Evolutionary conservation across 352 stramenopile genomes (phyloP), one percentile per base, ranked within the genome.

Genomic region (Pythium oligandrum): DNA sequence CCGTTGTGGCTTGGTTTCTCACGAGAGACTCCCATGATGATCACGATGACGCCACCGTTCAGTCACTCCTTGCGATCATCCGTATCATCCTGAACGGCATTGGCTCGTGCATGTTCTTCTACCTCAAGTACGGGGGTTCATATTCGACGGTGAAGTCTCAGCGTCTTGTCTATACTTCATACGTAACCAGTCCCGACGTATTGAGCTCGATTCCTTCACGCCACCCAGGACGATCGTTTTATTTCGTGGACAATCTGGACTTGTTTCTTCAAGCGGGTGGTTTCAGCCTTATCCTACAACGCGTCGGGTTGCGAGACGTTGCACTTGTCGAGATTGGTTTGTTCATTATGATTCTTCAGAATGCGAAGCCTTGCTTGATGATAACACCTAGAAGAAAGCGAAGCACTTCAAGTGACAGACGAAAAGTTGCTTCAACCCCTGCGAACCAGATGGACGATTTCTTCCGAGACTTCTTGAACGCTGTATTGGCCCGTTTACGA

Each of bases 211-310:
- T 90, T 11, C 80, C 73, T 33, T 73, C 72, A 33, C 75, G 78
- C 34, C 83, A 90, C 44, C 85, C 85, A 37, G 90, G 73, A 33
- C 71, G 85, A 12, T 93, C 83, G 12, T 72, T 86, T 36, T 90
- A 90, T 44, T 95, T 76, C 58, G 78, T 93, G 50, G 83, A 92
- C 58, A 88, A 79, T n/a, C 54, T 93, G 11, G 85, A 95, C 31
- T 55, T 87, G 30, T 93, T 95, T 53, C 59, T 95, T 6, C 85
- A 95, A 78, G 80, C 74, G 2, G 81, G 83, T 51, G 85, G 85
- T 3, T 88, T 89, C 38, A 71, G 67, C 6, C 70, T 90, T 32
- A 83, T 95, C 43, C 59, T 92, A 36, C 65, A 89, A 57, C 74
- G 84, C 0, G 61, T 90, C 26, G 65, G 75, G 6, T 53, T 59